phyloP scores from a whole-genome alignment of 2,329 filamentous ascomycete genomes.

The Claviceps sorghi region DNA sequence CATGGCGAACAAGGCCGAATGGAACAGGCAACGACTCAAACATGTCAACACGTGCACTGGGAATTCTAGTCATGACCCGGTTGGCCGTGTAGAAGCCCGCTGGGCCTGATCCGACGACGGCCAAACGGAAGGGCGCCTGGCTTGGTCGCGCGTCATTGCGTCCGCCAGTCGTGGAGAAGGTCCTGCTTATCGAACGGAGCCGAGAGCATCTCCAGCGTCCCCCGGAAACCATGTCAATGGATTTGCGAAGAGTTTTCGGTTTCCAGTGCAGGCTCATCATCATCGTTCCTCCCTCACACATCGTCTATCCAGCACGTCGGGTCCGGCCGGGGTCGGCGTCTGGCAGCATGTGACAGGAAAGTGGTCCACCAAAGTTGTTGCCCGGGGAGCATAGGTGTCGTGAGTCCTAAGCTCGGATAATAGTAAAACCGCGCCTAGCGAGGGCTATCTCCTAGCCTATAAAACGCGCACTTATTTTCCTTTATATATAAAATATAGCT shows the following conservation, averaged over 20 bases:
- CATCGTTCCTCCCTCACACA: constrained; percentile 5
- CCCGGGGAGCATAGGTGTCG: too few species aligned
- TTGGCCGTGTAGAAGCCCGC: constrained; percentile 93
- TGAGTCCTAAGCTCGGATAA: too few species aligned
- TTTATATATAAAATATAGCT: too few species aligned
- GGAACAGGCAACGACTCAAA: constrained; percentile 89
- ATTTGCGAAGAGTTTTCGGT: background rate
- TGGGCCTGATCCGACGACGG: constrained; percentile 82
- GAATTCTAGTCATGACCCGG: constrained; percentile 62
- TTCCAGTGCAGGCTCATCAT: too few species aligned
- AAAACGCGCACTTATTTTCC: too few species aligned
- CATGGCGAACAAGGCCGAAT: constrained; percentile 82
- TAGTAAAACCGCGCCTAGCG: too few species aligned
- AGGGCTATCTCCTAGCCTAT: too few species aligned
- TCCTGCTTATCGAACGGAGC: background rate
- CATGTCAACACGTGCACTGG: constrained; percentile 72
- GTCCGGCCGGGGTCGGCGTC: background rate
- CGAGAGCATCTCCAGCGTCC: background rate
- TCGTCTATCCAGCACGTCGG: background rate
- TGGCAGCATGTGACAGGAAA: background rate
- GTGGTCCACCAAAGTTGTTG: too few species aligned
- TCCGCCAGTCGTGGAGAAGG: background rate
- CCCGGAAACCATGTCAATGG: background rate
- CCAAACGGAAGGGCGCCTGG: constrained; percentile 55
- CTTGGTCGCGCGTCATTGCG: background rate